These are phyloP conservation scores for Hymenoscyphus occultus DNA, from an alignment of 2,329 filamentous ascomycete species.

Conservation along the genomic window DNA sequence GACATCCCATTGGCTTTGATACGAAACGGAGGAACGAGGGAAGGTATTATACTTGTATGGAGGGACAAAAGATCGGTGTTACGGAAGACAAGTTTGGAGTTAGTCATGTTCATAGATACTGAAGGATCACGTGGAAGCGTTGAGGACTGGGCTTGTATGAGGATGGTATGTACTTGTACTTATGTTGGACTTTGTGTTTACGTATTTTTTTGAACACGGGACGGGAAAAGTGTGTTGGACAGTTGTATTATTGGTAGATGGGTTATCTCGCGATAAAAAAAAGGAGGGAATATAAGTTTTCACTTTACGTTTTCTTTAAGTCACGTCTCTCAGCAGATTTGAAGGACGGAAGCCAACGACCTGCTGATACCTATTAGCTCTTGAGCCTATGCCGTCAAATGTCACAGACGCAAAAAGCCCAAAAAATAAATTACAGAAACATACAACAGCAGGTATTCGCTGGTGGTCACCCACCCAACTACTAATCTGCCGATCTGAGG, in stretches of 20 bases:
- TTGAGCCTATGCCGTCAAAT: too few species aligned
- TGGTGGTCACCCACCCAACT: too few species aligned
- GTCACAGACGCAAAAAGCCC: too few species aligned
- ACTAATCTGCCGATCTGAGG: too few species aligned
- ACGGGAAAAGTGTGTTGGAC: not conserved
- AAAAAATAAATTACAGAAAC: too few species aligned
- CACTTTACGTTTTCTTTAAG: not conserved
- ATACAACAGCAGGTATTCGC: too few species aligned
- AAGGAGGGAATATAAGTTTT: not conserved
- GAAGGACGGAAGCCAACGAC: too few species aligned
- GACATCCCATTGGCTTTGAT: conserved; percentile 15
- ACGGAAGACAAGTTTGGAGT: conserved; percentile 3
- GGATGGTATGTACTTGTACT: not conserved
- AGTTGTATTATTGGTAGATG: not conserved
- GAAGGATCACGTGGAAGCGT: not conserved
- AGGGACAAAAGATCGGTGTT: not conserved
- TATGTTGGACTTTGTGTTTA: not conserved
- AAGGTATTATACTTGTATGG: not conserved
- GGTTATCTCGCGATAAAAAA: conserved; percentile 2
- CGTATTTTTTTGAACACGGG: not conserved
- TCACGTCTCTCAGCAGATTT: too few species aligned
- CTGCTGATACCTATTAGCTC: too few species aligned
- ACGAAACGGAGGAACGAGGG: conserved; percentile 4
- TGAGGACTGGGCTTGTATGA: not conserved
- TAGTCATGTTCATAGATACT: not conserved